Base-by-base conservation (phyloP, 2,329 filamentous ascomycete genomes). In the Colletotrichum sp. region DNA sequence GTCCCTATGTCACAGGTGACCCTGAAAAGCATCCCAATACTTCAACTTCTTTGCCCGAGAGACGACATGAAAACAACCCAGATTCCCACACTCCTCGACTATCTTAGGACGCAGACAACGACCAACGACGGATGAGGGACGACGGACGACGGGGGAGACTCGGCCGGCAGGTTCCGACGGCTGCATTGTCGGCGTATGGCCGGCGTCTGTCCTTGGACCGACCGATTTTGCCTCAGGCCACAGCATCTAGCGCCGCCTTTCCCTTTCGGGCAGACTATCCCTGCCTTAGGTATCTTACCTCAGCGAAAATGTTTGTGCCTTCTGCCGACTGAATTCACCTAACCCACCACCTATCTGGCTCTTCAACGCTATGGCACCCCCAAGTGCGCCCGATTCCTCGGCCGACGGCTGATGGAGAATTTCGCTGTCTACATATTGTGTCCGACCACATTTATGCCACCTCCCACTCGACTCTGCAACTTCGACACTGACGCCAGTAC, bases 271-370 rank as follows among this genome's bases (percentile, higher is more conserved):
- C 39, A 30, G 21, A n/a, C 26, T 16, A 16, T 49, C 63, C 36
- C 24, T 67, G 26, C 12, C 7, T 24, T 8, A 36, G 34, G 15
- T 36, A 52, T 8, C 59, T 66, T 72, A 72, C 68, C 49, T 75
- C 49, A 75, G 72, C 30, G 21, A n/a, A 26, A 30, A 49, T 16
- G 18, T 70, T 70, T 44, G 32, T 28, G 24, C 21, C 67, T 49
- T n/a, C 44, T 52, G 44, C n/a, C 21, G 44, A 55, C 32, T 15
- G 12, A 72, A 75, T 60, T 75, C 69, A 75, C 73, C 63, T 75
- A 72, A 73, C 73, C 73, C 73, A 72, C 34, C 57, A 69, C 16
- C 15, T 16, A 71, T 65, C 5, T 10, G 65, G 15, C 52, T 44
- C 63, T 59, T 60, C 26, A 66, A 71, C 68, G 68, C 72, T 66